phyloP scores from a whole-genome alignment of 345 rosid genomes.

The Isatis tinctoria region DNA sequence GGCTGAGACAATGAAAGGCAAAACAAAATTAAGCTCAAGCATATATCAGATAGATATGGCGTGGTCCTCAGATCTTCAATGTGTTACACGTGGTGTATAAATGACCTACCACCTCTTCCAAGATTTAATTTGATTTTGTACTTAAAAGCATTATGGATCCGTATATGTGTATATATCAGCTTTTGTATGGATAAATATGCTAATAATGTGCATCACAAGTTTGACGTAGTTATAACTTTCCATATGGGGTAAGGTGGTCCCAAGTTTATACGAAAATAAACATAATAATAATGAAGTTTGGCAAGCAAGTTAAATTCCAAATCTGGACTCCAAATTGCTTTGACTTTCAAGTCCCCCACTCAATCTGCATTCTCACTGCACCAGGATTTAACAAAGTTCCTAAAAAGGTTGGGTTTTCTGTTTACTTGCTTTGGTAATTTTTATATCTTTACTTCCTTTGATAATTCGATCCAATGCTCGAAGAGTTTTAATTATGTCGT shows the following conservation, averaged over 20 bases:
- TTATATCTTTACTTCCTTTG: too few relatives aligned
- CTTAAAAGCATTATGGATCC: not conserved
- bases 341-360: too few relatives aligned
- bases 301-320: not conserved
- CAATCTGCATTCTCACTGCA: not conserved
- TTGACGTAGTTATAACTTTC: not conserved
- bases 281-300: not conserved
- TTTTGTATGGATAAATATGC: not conserved
- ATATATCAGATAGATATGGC: not conserved
- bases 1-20: not conserved
- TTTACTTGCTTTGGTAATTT: not conserved
- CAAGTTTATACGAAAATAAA: not conserved
- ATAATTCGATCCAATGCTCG: too few relatives aligned
- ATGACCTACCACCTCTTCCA: not conserved
- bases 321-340: not conserved
- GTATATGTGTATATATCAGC: not conserved
- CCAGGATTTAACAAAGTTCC: not conserved
- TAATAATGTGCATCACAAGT: not conserved
- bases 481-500: too few relatives aligned
- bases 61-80: not conserved
- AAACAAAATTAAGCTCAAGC: not conserved
- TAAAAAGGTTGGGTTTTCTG: not conserved
- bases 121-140: not conserved
- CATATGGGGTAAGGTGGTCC: not conserved
- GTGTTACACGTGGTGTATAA: conserved; percentile 1